Percentiles rank a stretch among this genome's conserved stretches.
Evolutionary conservation across 495 filamentous ascomycete genomes (phyloP).

Genomic region (Talaromyces proteolyticus): DNA sequence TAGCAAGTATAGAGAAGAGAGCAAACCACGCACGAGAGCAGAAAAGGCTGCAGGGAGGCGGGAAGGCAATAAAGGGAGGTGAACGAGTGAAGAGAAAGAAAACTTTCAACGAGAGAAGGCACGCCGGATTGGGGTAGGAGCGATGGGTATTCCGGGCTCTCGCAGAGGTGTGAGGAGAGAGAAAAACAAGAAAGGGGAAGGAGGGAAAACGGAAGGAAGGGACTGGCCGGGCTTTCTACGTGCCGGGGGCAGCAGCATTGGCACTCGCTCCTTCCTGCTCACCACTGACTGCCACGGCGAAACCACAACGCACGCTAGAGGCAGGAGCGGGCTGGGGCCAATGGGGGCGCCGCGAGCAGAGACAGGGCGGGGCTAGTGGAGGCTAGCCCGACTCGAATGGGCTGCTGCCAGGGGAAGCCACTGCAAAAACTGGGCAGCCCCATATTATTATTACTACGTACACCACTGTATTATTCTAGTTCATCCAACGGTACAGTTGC

Average conservation of each 20-base stretch:
- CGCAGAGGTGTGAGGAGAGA: constrained; percentile 20
- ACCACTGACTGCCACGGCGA: constrained; percentile 14
- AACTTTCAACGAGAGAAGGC: constrained; percentile 25
- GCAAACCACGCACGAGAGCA: constrained; percentile 37
- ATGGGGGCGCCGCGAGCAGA: background rate
- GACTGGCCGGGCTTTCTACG: too few relatives aligned
- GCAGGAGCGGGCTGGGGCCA: constrained; percentile 26
- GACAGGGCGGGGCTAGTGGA: constrained; percentile 12
- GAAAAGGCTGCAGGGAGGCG: background rate
- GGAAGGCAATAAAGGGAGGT: constrained; percentile 5
- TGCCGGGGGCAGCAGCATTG: too few relatives aligned
- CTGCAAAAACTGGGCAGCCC: background rate
- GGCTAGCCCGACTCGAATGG: too few relatives aligned
- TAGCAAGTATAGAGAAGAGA: constrained; percentile 32
- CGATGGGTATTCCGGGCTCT: too few relatives aligned
- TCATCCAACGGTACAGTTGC: too few relatives aligned
- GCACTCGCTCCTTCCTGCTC: too few relatives aligned
- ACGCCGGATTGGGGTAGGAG: constrained; percentile 11
- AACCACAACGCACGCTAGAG: constrained; percentile 18
- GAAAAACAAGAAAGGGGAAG: constrained; percentile 25
- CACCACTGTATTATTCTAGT: too few relatives aligned
- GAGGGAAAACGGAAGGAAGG: constrained; percentile 20
- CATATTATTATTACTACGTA: too few relatives aligned
- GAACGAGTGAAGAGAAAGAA: constrained; percentile 26
- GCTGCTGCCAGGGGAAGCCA: background rate